Percentiles rank a stretch among this genome's conserved stretches.
Conservation (phyloP, 306 rosid genomes). For the Vigna unguiculata region DNA sequence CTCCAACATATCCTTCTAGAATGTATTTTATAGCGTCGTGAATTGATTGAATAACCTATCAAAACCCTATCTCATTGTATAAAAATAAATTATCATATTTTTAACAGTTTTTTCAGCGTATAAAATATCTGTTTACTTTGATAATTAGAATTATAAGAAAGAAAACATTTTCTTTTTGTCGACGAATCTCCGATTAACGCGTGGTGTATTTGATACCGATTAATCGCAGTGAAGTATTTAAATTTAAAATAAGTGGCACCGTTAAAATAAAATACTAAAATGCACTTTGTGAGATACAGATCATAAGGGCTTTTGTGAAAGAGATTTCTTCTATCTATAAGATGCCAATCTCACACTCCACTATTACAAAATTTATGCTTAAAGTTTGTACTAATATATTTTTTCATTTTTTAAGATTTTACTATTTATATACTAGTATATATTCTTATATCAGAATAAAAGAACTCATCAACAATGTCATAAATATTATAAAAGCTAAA, state of each 20-base stretch:
- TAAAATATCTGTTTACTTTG: background rate
- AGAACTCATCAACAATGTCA: no score
- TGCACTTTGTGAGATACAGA: constrained; percentile 10
- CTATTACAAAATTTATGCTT: no score
- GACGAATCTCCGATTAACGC: background rate
- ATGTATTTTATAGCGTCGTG: constrained; percentile 12
- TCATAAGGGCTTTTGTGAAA: constrained; percentile 26
- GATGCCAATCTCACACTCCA: no score
- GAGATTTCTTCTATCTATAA: constrained; percentile 25
- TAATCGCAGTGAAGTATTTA: background rate
- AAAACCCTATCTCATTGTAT: background rate
- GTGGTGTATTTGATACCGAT: constrained; percentile 25
- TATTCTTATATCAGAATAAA: no score
- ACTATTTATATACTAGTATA: no score
- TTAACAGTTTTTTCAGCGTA: no score
- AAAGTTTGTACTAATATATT: no score
- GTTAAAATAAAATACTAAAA: no score
- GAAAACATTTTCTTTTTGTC: background rate
- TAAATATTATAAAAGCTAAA: no score
- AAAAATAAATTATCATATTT: no score
- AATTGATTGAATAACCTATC: constrained; percentile 1
- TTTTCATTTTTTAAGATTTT: no score
- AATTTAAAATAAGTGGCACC: no score
- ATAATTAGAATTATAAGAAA: background rate
- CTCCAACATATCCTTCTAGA: constrained; percentile 42